Base-by-base conservation (phyloP, 78 protist species). In the Parvularia atlantis region DNA sequence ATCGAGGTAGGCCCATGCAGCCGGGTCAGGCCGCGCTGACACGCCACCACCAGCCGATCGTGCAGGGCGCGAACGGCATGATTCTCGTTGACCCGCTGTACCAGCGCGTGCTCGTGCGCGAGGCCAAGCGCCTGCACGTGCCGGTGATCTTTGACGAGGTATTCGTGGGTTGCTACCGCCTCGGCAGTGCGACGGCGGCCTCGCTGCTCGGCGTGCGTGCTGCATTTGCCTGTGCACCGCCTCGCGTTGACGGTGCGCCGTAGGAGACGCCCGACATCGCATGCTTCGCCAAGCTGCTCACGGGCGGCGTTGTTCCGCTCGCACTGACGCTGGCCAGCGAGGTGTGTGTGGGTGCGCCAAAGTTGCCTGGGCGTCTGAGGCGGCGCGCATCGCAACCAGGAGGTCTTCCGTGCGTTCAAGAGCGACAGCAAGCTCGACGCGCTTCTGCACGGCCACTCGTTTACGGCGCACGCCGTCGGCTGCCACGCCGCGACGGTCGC, bases 61-160 rank as follows among this genome's bases (percentile, higher is more conserved):
- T 41, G 14, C 35, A 31, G 14, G 81, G 81, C 17, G 81, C 81
- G n/a, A 67, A 71, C 19, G 82, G 82, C n/a, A 77, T 77, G 82
- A n/a, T 61, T 20, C 5, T 35, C 63, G 28, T 77, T 31, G 82
- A 77, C 30, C 75, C 82, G 16, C 67, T 68, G 26, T 77, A 68
- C 69, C 82, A 77, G 69, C 44, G 75, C 52, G 67, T 20, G 7
- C 14, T 76, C 24, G 33, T 67, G 39, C 62, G 30, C n/a, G 52
- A 5, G 41, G 13, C 44, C 20, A 44, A 70, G 36, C 11, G 30
- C 36, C 58, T 36, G 30, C 46, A 37, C 56, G 62, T 78, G 33
- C 83, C 83, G 7, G 77, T 78, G 28, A 31, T 78, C 16, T 66
- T 33, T 30, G 83, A 78, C 26, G 83, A 78, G 66, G 76, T 78